Evolutionary conservation across 176 grass and related monocot species (phyloP), one percentile per base, ranked within the genome.

Genomic region (Phyllostachys edulis): DNA sequence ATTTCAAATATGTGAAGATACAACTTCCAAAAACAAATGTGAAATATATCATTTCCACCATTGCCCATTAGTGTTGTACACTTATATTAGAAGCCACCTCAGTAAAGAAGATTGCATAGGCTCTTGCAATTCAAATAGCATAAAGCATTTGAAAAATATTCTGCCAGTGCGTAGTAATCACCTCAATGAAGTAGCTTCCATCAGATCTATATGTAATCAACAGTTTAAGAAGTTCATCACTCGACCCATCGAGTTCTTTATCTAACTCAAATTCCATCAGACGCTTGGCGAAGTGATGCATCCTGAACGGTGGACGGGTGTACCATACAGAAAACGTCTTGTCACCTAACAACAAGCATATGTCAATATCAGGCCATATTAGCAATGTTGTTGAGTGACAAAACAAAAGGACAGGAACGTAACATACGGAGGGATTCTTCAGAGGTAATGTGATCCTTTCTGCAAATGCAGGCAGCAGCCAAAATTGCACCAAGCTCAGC

Each of bases 181-280:
- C 96, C 96, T 93, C 91, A 7, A 95, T 67, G 56, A 92, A 90
- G 65, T 95, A 98, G 64, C 89, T 86, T 84, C 93, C 96, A 83
- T 95, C 93, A 82, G 85, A 84, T 75, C 66, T 78, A 76, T 90
- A 92, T 29, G 93, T 95, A 85, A 98, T n/a, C 9, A 54, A 85
- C 75, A 93, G 55, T 87, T 94, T 93, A 74, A 95, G 71, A 82
- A 81, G 85, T 77, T 91, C 84, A 27, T 82, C 72, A 75, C 71
- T 85, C 37, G 66, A 84, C 23, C 89, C 91, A 64, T 89, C 88
- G 65, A 87, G 65, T 78, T 95, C 91, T 83, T 86, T 89, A 76
- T 93, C 87, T 73, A 92, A 90, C 84, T 95, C 96, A 76, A 95
- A 82, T 85, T 95, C 91, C 21, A 98, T 60, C 36, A 72, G 76